Base-by-base conservation (phyloP, 495 filamentous ascomycete genomes). In the Talaromyces borbonicus region DNA sequence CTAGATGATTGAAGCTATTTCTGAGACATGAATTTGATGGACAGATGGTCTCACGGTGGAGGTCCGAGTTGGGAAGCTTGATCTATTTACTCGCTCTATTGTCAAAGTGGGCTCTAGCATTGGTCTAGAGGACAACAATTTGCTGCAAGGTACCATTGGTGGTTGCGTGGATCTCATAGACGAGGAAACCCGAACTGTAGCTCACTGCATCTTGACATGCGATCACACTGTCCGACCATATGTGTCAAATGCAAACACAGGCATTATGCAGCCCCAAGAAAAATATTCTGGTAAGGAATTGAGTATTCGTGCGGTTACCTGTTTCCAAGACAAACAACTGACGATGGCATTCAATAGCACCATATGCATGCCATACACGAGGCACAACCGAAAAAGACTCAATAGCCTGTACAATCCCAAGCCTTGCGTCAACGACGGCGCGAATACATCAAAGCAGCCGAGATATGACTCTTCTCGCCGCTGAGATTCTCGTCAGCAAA, bases 31-130 rank as follows among this genome's bases (percentile, higher is more conserved):
- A n/a, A n/a, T n/a, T n/a, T n/a, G n/a, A n/a, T n/a, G n/a, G n/a
- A n/a, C n/a, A 44, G 42, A 14, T 15, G 42, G 42, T n/a, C 26
- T 44, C 26, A 14, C 25, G n/a, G 31, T 46, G n/a, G 43, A 46
- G 27, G 22, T 26, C 23, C 42, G 43, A 4, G 3, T 23, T 24
- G 43, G 43, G 7, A 32, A 32, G 16, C 2, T 36, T 12, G 19
- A 35, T 3, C 18, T 35, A 5, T 32, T 46, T 30, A 5, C 18
- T n/a, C 20, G 1, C 4, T n/a, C 30, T 5, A 9, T 16, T 18
- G 9, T 33, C 24, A n/a, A 38, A 11, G 14, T 26, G 24, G 43
- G 43, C 15, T 22, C 3, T 9, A 36, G 43, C 19, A 33, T 46
- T 33, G 31, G 30, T 3, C 9, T 36, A 1, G 11, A 8, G 8